A percentile compares a stretch with the other conserved stretches of the same genome.
Conservation (phyloP, 805 yeast genomes). For the Wickerhamomyces alni region DNA sequence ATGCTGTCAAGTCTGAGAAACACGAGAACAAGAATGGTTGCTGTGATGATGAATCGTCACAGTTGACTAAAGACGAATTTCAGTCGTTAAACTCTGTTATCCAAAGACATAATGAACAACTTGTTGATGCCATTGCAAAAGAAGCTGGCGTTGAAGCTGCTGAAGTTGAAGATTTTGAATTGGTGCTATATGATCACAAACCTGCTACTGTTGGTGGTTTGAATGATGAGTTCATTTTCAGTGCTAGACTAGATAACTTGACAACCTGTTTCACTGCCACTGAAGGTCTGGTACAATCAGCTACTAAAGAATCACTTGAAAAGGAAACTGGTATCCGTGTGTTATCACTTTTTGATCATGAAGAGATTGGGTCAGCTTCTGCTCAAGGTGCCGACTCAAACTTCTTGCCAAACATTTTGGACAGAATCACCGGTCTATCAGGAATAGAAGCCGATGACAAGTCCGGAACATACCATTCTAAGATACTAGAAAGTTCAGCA, state of each 20-base stretch:
- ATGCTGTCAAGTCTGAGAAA: constrained; percentile 24
- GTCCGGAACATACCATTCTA: constrained; percentile 30
- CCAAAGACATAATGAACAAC: constrained; percentile 70
- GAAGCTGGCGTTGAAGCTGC: constrained; percentile 47
- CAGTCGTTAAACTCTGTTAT: constrained; percentile 58
- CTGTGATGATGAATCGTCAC: constrained; percentile 40
- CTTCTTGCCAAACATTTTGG: constrained; percentile 73
- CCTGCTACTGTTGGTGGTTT: constrained; percentile 81
- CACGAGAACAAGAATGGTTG: constrained; percentile 30
- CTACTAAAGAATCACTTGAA: constrained; percentile 31
- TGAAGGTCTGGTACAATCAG: constrained; percentile 58
- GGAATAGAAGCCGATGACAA: constrained; percentile 23
- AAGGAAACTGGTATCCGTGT: constrained; percentile 58
- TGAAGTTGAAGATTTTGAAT: constrained; percentile 84
- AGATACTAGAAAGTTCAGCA: constrained; percentile 51
- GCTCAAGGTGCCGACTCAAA: constrained; percentile 97
- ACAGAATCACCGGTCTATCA: constrained; percentile 52
- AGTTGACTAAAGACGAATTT: constrained; percentile 48
- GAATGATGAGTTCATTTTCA: constrained; percentile 83
- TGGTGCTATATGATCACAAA: constrained; percentile 81
- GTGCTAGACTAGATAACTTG: constrained; percentile 88
- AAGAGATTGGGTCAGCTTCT: constrained; percentile 88
- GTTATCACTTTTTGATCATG: constrained; percentile 88
- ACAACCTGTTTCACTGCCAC: constrained; percentile 81
- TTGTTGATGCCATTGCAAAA: constrained; percentile 62